These are phyloP conservation scores for Beauveria rudraprayagi DNA, from an alignment of 2,329 filamentous ascomycete species.

Conservation along the genomic window DNA sequence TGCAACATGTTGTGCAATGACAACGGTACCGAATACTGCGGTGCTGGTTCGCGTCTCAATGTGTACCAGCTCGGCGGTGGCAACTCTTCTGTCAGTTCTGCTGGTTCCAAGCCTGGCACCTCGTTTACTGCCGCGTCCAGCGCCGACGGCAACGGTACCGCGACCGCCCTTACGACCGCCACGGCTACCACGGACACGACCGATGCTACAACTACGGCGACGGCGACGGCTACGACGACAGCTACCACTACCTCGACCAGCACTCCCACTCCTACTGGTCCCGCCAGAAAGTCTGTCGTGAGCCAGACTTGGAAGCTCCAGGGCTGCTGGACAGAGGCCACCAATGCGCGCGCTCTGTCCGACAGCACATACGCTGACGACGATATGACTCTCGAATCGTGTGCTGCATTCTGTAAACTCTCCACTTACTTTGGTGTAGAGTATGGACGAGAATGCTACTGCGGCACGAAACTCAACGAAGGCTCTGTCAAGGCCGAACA, in stretches of 20 bases:
- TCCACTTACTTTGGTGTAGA: slow-evolving; percentile 26
- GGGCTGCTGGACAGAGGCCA: slow-evolving; percentile 30
- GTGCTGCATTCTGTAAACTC: slow-evolving; percentile 23
- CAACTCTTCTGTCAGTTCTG: slow-evolving; percentile 1
- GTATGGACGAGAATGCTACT: slow-evolving; percentile 32
- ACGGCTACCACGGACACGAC: neutral
- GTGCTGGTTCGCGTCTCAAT: slow-evolving; percentile 27
- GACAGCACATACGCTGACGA: slow-evolving; percentile 22
- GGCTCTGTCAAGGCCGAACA: slow-evolving; percentile 23
- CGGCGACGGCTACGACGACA: neutral
- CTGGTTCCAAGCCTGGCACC: slow-evolving; percentile 21
- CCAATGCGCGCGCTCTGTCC: slow-evolving; percentile 23
- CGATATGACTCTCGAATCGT: slow-evolving; percentile 28
- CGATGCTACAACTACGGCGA: slow-evolving; percentile 15
- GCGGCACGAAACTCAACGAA: slow-evolving; percentile 24
- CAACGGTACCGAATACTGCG: slow-evolving; percentile 30
- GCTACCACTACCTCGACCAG: slow-evolving; percentile 13
- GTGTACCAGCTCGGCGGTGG: slow-evolving; percentile 22
- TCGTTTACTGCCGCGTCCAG: slow-evolving; percentile 19
- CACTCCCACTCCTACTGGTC: slow-evolving; percentile 17
- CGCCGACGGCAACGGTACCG: neutral
- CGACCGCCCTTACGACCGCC: neutral
- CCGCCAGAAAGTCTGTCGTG: slow-evolving; percentile 18
- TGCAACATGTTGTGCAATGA: slow-evolving; percentile 29
- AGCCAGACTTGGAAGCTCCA: slow-evolving; percentile 23